A percentile compares a stretch with the other conserved stretches of the same genome.
phyloP scores from a whole-genome alignment of 2,329 filamentous ascomycete genomes.

The Aspergillus pseudotamarii region DNA sequence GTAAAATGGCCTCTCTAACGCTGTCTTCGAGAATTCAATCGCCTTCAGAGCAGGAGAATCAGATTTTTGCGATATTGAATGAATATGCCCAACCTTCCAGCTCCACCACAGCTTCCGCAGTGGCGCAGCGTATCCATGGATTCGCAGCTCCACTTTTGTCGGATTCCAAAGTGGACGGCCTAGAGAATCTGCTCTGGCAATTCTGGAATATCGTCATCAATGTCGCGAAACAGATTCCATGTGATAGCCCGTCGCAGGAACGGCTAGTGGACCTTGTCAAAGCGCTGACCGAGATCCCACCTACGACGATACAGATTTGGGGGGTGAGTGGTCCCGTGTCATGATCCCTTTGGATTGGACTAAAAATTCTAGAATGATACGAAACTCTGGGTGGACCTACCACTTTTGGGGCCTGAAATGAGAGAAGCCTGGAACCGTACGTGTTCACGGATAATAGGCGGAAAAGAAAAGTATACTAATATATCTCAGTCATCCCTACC shows the following conservation, averaged over 20 bases:
- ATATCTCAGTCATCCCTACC: background rate
- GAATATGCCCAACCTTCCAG: conserved; percentile 7
- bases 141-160: background rate
- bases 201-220: conserved; percentile 9
- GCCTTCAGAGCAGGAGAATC: background rate
- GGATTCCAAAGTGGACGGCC: background rate
- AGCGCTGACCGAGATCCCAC: conserved; percentile 10
- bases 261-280: conserved; percentile 11
- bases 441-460: background rate
- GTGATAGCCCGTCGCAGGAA: conserved; percentile 12
- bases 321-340: background rate
- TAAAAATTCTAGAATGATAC: background rate
- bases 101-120: conserved; percentile 1
- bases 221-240: conserved; percentile 13
- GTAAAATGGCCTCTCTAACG: conserved; percentile 6
- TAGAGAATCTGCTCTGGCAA: conserved; percentile 15
- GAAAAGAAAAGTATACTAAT: background rate
- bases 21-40: background rate
- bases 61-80: conserved; percentile 5
- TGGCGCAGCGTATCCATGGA: conserved; percentile 9
- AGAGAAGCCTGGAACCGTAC: conserved; percentile 15
- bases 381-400: conserved; percentile 13
- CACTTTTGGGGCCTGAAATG: conserved; percentile 15
- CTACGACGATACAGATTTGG: conserved; percentile 15
- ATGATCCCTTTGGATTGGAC: background rate